Percentiles rank a stretch among this genome's conserved stretches.
Evolutionary conservation across 106 monocot species (phyloP).

Genomic region (Phalaenopsis equestris): DNA sequence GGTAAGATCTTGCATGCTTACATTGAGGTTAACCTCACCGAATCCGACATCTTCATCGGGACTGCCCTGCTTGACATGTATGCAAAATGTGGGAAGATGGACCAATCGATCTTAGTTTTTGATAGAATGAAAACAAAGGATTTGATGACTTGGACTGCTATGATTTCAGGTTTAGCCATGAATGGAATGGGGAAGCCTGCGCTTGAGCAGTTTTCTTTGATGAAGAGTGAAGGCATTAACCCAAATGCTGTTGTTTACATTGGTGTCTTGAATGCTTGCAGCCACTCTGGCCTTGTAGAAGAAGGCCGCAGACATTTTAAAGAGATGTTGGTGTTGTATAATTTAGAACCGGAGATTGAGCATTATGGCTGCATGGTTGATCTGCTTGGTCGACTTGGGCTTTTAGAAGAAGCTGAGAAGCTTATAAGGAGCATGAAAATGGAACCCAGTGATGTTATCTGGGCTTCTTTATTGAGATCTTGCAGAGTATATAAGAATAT

Average conservation of each 20-base stretch:
- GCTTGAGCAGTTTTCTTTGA: slow-evolving; percentile 44
- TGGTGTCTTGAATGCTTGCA: slow-evolving; percentile 69
- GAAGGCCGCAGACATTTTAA: slow-evolving; percentile 44
- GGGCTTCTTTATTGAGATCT: slow-evolving; percentile 60
- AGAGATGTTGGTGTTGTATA: slow-evolving; percentile 42
- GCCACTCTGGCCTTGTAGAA: slow-evolving; percentile 55
- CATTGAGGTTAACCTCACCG: slow-evolving; percentile 22
- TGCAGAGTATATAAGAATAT: slow-evolving; percentile 50
- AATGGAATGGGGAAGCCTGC: slow-evolving; percentile 54
- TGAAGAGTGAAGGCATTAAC: slow-evolving; percentile 39
- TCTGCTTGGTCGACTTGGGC: slow-evolving; percentile 45
- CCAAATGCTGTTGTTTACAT: slow-evolving; percentile 60
- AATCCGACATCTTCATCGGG: slow-evolving; percentile 38
- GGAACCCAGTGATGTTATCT: slow-evolving; percentile 57
- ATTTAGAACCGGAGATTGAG: slow-evolving; percentile 68
- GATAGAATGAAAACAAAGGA: slow-evolving; percentile 41
- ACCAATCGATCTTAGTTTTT: slow-evolving; percentile 46
- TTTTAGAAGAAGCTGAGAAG: slow-evolving; percentile 50
- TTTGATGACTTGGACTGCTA: slow-evolving; percentile 42
- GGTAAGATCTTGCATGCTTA: slow-evolving; percentile 60
- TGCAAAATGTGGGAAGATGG: slow-evolving; percentile 69
- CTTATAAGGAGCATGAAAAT: slow-evolving; percentile 60
- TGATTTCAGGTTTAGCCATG: slow-evolving; percentile 62
- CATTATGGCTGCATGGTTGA: slow-evolving; percentile 90
- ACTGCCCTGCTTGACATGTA: slow-evolving; percentile 84